phyloP scores from a whole-genome alignment of 495 filamentous ascomycete species.

The Apodospora peruviana region DNA sequence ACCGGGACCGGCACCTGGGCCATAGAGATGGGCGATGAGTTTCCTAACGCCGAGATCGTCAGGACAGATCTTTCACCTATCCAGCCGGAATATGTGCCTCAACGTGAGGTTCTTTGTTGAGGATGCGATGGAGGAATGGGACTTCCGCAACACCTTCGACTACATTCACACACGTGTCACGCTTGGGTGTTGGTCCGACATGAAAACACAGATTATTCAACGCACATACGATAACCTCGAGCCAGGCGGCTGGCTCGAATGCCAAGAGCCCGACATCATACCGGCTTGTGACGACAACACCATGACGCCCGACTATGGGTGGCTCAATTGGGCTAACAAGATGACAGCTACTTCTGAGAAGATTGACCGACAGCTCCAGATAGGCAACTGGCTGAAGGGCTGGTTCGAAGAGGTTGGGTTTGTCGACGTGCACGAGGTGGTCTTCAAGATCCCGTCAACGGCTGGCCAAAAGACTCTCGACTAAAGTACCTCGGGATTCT shows the following conservation, averaged over 20 bases:
- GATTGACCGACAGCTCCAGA: slow-evolving; percentile 45
- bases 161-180: slow-evolving; percentile 47
- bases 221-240: slow-evolving; percentile 44
- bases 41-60: slow-evolving; percentile 33
- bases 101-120: slow-evolving; percentile 45
- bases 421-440: slow-evolving; percentile 52
- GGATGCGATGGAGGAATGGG: slow-evolving; percentile 31
- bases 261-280: slow-evolving; percentile 55
- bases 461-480: slow-evolving; percentile 34
- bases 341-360: slow-evolving; percentile 42
- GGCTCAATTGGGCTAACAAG: slow-evolving; percentile 49
- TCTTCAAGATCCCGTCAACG: slow-evolving; percentile 54
- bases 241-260: slow-evolving; percentile 63
- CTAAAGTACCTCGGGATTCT: slow-evolving; percentile 27
- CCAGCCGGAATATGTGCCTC: slow-evolving; percentile 36
- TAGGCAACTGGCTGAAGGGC: slow-evolving; percentile 45
- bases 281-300: slow-evolving; percentile 57
- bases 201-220: slow-evolving; percentile 31
- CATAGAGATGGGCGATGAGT: slow-evolving; percentile 40
- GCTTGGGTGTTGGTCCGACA: slow-evolving; percentile 41
- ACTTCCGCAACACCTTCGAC: slow-evolving; percentile 29
- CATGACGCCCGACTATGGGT: slow-evolving; percentile 35
- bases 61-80: slow-evolving; percentile 40
- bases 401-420: slow-evolving; percentile 60
- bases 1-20: slow-evolving; percentile 59